Conservation (phyloP, 495 filamentous ascomycete genomes). For the Lichenothelia convexa region DNA sequence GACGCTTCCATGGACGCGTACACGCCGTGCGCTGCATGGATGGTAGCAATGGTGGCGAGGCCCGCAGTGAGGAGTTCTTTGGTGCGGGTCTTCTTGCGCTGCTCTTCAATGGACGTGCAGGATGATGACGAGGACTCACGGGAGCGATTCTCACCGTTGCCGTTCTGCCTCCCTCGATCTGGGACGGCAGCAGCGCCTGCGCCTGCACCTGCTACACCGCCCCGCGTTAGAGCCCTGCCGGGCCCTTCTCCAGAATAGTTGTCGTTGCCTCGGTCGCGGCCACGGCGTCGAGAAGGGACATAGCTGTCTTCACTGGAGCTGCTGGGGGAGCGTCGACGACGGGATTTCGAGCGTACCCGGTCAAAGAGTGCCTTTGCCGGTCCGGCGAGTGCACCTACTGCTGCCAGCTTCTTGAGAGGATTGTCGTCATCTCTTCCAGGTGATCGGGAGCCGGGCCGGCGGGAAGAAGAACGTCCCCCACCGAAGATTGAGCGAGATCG, state of each 20-base stretch:
- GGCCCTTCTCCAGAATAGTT: not conserved
- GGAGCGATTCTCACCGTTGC: not conserved
- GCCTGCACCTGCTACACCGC: conserved; percentile 3
- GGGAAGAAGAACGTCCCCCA: conserved; percentile 13
- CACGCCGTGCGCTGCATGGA: conserved; percentile 68
- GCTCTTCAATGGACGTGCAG: conserved; percentile 60
- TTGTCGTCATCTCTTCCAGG: conserved; percentile 26
- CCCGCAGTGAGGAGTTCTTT: conserved; percentile 73
- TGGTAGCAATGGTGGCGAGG: conserved; percentile 70
- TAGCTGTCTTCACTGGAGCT: conserved; percentile 37
- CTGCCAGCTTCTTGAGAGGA: conserved; percentile 47
- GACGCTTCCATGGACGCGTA: conserved; percentile 61
- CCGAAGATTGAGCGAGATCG: conserved; percentile 10
- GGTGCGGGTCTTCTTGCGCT: conserved; percentile 59
- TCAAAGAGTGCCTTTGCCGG: conserved; percentile 66
- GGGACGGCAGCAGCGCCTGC: conserved; percentile 4
- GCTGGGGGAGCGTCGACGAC: conserved; percentile 18
- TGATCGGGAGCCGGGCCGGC: too few species aligned
- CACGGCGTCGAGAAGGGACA: conserved; percentile 27
- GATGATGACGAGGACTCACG: conserved; percentile 29
- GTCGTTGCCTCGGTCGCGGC: conserved; percentile 1
- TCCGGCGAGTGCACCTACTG: conserved; percentile 56
- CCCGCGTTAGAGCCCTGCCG: conserved; percentile 1
- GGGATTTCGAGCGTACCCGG: conserved; percentile 44
- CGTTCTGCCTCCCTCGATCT: not conserved